Evolutionary conservation across 2,329 filamentous ascomycete genomes (phyloP).

Genomic region (Fusarium sp.): DNA sequence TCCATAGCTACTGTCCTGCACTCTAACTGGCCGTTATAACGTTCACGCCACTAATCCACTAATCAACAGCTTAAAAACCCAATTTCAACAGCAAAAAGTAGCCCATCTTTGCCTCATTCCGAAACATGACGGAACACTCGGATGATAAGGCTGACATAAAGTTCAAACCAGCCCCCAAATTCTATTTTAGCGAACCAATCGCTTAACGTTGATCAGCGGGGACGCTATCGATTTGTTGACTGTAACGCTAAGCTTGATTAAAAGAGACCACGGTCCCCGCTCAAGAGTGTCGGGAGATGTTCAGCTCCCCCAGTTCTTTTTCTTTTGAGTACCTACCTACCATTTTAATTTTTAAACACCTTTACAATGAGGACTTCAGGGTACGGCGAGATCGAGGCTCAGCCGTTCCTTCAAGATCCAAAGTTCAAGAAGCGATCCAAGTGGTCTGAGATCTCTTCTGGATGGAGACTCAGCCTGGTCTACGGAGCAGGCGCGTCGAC

Average conservation of each 20-base stretch:
- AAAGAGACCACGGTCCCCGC: not conserved
- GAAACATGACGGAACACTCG: not conserved
- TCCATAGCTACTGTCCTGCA: not conserved
- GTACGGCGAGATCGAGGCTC: not conserved
- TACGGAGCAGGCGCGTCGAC: not conserved
- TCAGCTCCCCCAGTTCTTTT: not conserved
- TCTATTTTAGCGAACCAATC: not conserved
- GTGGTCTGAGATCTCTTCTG: not conserved
- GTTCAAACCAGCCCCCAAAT: not conserved
- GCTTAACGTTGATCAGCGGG: not conserved
- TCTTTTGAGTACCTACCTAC: not conserved
- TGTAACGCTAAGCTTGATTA: not conserved
- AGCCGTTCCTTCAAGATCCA: not conserved
- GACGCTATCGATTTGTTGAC: not conserved
- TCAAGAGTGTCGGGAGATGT: not conserved
- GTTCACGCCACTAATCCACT: not conserved
- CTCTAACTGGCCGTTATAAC: not conserved
- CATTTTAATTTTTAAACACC: not conserved
- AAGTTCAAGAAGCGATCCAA: not conserved
- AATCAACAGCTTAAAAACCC: not conserved
- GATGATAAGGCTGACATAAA: not conserved
- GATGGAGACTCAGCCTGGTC: constrained; percentile 9
- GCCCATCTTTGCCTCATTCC: not conserved
- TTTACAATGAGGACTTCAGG: not conserved
- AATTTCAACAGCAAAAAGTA: not conserved